Evolutionary conservation across 2,329 filamentous ascomycete genomes (phyloP).

Genomic region (Aurifilum marmelostoma): DNA sequence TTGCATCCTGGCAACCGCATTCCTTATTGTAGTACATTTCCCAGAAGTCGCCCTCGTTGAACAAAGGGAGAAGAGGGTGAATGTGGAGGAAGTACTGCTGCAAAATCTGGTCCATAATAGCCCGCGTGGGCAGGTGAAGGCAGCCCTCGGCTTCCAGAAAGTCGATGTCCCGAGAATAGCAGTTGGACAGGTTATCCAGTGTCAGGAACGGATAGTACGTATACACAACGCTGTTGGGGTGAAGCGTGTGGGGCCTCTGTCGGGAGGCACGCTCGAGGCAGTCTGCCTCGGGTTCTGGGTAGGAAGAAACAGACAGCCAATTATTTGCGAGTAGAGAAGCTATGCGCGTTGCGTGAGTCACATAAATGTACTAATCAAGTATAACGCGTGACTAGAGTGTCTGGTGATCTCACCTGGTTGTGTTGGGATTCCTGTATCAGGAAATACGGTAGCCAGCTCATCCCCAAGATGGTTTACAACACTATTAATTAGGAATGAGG

Average conservation of each 20-base stretch:
- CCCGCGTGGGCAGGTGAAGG: conserved; percentile 43
- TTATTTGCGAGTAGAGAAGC: neutral
- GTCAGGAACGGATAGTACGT: conserved; percentile 45
- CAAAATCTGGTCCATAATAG: conserved; percentile 47
- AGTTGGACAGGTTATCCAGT: conserved; percentile 40
- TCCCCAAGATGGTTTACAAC: neutral
- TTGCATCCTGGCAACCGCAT: conserved; percentile 9
- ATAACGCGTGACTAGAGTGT: neutral
- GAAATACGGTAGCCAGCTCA: neutral
- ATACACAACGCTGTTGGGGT: conserved; percentile 34
- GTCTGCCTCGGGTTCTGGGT: neutral
- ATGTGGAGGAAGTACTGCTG: conserved; percentile 48
- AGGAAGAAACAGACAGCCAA: neutral
- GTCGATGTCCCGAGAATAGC: conserved; percentile 46
- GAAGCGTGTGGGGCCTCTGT: neutral
- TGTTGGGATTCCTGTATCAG: neutral
- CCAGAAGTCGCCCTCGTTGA: conserved; percentile 50
- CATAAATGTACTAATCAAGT: neutral
- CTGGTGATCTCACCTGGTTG: conserved; percentile 5
- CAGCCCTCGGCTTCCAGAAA: conserved; percentile 48
- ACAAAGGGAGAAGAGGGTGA: conserved; percentile 44
- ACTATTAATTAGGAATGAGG: neutral
- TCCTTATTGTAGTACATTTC: conserved; percentile 41
- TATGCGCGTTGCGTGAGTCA: neutral
- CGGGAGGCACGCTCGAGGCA: neutral